Base-by-base conservation (phyloP, 495 filamentous ascomycete species). In the Aspergillus campestris region DNA sequence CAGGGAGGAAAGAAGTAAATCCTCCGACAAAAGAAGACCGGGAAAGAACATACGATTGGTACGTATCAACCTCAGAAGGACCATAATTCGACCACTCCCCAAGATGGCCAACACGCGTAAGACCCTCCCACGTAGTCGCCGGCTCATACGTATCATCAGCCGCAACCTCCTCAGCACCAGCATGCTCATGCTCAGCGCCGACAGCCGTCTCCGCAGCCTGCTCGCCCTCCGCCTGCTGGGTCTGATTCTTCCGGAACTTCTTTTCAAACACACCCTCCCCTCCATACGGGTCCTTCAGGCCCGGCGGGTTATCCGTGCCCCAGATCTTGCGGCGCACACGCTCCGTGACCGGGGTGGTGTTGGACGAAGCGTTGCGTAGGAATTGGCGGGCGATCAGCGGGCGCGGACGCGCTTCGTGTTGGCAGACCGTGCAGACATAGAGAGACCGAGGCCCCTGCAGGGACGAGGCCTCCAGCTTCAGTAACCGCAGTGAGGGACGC, bases 41-140 rank as follows among this genome's bases (percentile, higher is more conserved):
- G 18, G 18, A 30, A 40, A 41, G 28, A 28, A 62, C 62, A 48
- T 55, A 66, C 62, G 58, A 56, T 14, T 31, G 45, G 42, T 55
- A 66, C 31, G 31, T 13, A 49, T 66, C 58, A 31, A 34, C 47
- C 31, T 55, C 42, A 5, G 38, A 31, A 18, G 58, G 44, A 38
- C 50, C 50, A n/a, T 47, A 41, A 44, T 63, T 50, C 45, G 49
- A 75, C 74, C 73, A 83, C 30, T 61, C 50, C 30, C 62, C 67
- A 47, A 72, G 42, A 27, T 69, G 71, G 47, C 74, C 84, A 13
- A 89, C 67, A 29, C 61, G 61, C 42, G 77, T 64, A 41, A 91
- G 63, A 0, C 72, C 79, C 7, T 78, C 67, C 59, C 72, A 78
- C 6, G 65, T 72, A 30, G 66, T 62, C 40, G 86, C 83, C 24